phyloP scores from a whole-genome alignment of 73 alveolate genomes.

The Symbiodinium natans region DNA sequence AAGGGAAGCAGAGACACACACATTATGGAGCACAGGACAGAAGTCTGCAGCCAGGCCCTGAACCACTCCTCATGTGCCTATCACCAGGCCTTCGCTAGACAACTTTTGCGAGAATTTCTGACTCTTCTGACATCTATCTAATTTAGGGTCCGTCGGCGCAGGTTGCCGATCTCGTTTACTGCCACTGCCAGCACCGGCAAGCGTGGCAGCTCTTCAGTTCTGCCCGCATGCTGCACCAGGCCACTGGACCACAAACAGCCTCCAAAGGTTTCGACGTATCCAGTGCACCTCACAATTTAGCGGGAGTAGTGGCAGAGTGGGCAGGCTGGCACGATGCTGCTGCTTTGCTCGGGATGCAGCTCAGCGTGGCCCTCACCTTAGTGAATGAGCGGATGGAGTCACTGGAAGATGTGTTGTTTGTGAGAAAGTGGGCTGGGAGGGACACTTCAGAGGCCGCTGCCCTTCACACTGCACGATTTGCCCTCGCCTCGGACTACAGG shows the following conservation, averaged over 20 bases:
- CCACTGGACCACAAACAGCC: too few species aligned
- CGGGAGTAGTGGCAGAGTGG: too few species aligned
- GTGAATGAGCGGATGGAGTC: too few species aligned
- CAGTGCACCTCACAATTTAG: too few species aligned
- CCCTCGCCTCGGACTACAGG: not conserved
- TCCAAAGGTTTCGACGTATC: too few species aligned
- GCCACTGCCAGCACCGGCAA: conserved; percentile 68
- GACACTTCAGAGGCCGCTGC: not conserved
- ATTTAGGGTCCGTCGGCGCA: too few species aligned
- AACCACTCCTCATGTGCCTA: not conserved
- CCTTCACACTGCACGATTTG: not conserved
- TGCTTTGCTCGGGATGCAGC: not conserved
- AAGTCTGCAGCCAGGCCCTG: not conserved
- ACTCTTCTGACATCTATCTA: too few species aligned
- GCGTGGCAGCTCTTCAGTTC: conserved; percentile 24
- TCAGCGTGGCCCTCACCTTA: not conserved
- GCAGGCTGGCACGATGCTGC: not conserved
- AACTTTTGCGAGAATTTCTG: too few species aligned
- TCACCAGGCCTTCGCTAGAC: conserved; percentile 16
- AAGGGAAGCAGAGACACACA: not conserved
- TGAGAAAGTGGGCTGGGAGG: not conserved
- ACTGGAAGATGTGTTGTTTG: too few species aligned
- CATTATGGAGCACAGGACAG: not conserved
- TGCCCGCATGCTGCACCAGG: conserved; percentile 62
- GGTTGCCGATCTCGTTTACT: conserved; percentile 69